phyloP scores from a whole-genome alignment of 257 asterid species.

The Galeopsis tetrahit region DNA sequence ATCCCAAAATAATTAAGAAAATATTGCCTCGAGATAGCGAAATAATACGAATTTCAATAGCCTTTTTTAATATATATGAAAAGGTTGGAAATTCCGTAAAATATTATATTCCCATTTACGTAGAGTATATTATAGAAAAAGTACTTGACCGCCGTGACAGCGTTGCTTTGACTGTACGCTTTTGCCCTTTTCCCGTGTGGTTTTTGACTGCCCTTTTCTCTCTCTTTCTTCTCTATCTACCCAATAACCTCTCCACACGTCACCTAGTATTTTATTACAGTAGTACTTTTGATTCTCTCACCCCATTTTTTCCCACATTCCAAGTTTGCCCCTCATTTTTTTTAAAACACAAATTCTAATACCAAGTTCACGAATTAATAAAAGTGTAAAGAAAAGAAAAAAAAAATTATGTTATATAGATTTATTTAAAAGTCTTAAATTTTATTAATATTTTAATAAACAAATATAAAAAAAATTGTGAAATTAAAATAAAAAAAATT shows the following conservation, averaged over 20 bases:
- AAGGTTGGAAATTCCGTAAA: slow-evolving; percentile 26
- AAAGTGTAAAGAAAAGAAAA: too few relatives aligned
- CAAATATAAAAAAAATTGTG: too few relatives aligned
- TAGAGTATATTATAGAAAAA: neutral
- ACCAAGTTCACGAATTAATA: too few relatives aligned
- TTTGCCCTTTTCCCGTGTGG: slow-evolving; percentile 52
- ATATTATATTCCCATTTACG: neutral
- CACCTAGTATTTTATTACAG: neutral
- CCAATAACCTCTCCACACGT: slow-evolving; percentile 39
- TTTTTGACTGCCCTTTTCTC: slow-evolving; percentile 48
- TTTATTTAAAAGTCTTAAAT: too few relatives aligned
- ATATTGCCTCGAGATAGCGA: slow-evolving; percentile 42
- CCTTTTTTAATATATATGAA: neutral
- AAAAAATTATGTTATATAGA: too few relatives aligned
- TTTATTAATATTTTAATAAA: too few relatives aligned
- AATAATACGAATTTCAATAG: slow-evolving; percentile 40
- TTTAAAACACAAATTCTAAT: too few relatives aligned
- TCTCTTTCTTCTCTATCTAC: slow-evolving; percentile 27
- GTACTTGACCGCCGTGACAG: slow-evolving; percentile 49
- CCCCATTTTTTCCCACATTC: neutral
- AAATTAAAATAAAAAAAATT: too few relatives aligned
- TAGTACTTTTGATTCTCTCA: neutral
- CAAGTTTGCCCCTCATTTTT: slow-evolving; percentile 1
- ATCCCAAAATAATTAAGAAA: slow-evolving; percentile 7
- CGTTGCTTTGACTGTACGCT: slow-evolving; percentile 52